Evolutionary conservation across 371 early-diverging fungal genomes (phyloP).

Genomic region (Globomyces sp.): DNA sequence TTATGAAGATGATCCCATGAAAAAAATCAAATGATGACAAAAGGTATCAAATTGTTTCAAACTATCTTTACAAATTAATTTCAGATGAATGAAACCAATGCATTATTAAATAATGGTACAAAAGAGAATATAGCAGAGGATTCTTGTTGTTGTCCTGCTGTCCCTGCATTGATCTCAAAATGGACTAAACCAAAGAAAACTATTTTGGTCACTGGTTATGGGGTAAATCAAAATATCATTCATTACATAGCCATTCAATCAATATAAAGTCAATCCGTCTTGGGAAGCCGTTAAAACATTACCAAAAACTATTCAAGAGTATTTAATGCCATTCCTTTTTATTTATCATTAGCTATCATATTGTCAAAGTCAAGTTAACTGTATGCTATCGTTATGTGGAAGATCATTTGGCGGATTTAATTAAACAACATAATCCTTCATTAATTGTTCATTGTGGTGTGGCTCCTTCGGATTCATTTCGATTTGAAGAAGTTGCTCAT

Average conservation of each 20-base stretch:
- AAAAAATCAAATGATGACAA: no score
- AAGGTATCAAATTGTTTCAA: no score
- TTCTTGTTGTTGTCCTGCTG: no score
- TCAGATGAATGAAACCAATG: no score
- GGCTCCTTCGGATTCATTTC: constrained; percentile 1
- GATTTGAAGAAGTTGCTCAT: constrained; percentile 10
- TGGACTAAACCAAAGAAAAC: background rate
- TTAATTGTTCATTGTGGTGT: constrained; percentile 9
- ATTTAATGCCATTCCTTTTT: background rate
- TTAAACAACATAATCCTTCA: constrained; percentile 5
- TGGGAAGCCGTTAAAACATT: constrained; percentile 13
- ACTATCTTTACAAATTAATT: no score
- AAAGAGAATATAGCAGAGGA: no score
- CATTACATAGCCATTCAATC: constrained; percentile 3
- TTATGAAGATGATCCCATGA: no score
- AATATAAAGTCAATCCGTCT: constrained; percentile 6
- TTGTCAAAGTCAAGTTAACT: background rate
- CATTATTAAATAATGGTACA: no score
- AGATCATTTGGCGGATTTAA: background rate
- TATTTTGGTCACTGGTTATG: constrained; percentile 11
- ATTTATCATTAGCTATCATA: background rate
- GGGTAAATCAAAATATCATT: background rate
- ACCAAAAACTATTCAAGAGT: constrained; percentile 7
- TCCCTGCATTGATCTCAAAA: no score
- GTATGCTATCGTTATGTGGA: constrained; percentile 3